These are phyloP conservation scores for Pseudogymnoascus sp. DNA, from an alignment of 2,329 filamentous ascomycete genomes.

Conservation along the genomic window DNA sequence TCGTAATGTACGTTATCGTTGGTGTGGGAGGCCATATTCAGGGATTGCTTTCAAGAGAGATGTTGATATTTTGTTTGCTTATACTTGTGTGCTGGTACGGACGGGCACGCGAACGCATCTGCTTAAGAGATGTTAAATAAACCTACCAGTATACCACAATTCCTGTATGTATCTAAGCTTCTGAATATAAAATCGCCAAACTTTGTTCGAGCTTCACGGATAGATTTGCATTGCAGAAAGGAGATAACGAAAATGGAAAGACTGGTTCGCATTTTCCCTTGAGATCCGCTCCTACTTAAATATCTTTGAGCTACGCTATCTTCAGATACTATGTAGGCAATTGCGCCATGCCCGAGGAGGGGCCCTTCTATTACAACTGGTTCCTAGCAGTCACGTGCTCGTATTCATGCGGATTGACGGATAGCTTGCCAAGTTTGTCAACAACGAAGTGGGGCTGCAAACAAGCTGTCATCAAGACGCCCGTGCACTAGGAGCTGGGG, in stretches of 20 bases:
- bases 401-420: background rate
- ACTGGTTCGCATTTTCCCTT: background rate
- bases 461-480: background rate
- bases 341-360: background rate
- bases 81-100: background rate
- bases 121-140: background rate
- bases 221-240: background rate
- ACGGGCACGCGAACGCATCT: background rate
- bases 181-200: background rate
- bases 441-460: background rate
- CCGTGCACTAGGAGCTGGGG: background rate
- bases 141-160: background rate
- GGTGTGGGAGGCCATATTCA: background rate
- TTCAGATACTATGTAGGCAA: background rate
- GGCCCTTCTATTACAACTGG: background rate
- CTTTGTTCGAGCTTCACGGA: background rate
- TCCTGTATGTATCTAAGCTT: background rate
- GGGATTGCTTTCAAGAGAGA: background rate
- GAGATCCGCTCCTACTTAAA: background rate
- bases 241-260: background rate
- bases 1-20: background rate
- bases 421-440: background rate
- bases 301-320: background rate
- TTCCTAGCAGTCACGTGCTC: background rate
- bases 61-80: background rate